Evolutionary conservation across 371 early-diverging fungal genomes (phyloP).

Genomic region (Rhizopus delemar): DNA sequence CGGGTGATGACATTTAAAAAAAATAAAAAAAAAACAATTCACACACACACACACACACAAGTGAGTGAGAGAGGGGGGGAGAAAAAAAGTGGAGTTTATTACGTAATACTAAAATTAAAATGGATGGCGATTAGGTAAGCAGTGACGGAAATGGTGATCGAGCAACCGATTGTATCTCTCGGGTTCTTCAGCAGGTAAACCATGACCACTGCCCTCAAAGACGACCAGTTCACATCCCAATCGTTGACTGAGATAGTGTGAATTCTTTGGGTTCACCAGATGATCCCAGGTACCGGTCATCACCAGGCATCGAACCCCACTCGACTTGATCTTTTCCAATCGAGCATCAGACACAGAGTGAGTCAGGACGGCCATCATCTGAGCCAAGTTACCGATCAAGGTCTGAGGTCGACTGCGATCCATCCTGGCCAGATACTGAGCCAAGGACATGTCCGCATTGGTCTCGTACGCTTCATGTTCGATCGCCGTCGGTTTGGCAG

Average conservation of each 20-base stretch:
- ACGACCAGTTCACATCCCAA: constrained; percentile 17
- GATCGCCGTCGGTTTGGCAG: constrained; percentile 9
- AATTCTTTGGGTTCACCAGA: constrained; percentile 26
- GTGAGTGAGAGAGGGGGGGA: neutral
- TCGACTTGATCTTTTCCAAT: constrained; percentile 17
- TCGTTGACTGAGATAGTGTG: constrained; percentile 18
- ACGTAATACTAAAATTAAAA: constrained; percentile 4
- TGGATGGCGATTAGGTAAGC: too few relatives aligned
- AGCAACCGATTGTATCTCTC: constrained; percentile 24
- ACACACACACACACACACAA: too few relatives aligned
- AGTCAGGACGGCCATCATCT: constrained; percentile 24
- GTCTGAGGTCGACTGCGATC: constrained; percentile 27
- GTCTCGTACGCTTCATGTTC: constrained; percentile 21
- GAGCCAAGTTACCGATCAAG: constrained; percentile 26
- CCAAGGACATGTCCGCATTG: constrained; percentile 21
- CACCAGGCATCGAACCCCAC: constrained; percentile 18
- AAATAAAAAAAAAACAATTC: neutral
- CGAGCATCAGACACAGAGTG: constrained; percentile 32
- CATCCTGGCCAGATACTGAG: constrained; percentile 14
- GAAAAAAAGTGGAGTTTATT: constrained; percentile 3
- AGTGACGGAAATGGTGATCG: constrained; percentile 22
- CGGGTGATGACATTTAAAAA: constrained; percentile 14
- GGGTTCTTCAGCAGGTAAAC: constrained; percentile 23
- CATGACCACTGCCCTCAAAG: constrained; percentile 35
- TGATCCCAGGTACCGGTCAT: constrained; percentile 36